phyloP scores from a whole-genome alignment of 768 basidiomycete genomes.

The Mycena rosella region DNA sequence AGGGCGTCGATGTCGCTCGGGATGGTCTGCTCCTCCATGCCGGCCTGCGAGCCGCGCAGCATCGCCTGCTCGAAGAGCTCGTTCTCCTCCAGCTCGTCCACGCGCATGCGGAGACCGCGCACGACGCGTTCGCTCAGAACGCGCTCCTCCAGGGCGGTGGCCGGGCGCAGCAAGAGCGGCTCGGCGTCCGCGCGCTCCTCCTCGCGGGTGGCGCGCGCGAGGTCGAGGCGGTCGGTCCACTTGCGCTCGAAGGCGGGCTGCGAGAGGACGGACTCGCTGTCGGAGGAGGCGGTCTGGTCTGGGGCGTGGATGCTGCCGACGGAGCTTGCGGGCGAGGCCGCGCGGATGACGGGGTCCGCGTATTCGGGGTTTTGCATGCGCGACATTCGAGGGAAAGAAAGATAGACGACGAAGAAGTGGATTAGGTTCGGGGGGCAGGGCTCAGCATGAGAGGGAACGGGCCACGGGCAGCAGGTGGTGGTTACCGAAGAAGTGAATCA shows the following conservation, averaged over 20 bases:
- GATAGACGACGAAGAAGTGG: no score
- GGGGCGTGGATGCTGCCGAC: slow-evolving; percentile 60
- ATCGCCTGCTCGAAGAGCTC: slow-evolving; percentile 63
- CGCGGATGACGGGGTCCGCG: slow-evolving; percentile 60
- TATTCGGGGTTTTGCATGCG: slow-evolving; percentile 52
- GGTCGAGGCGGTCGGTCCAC: slow-evolving; percentile 53
- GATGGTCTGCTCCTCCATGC: slow-evolving; percentile 55
- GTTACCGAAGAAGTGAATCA: no score
- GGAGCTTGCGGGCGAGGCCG: slow-evolving; percentile 66
- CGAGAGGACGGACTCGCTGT: slow-evolving; percentile 55
- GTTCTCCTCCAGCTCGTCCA: slow-evolving; percentile 60
- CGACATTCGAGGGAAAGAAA: slow-evolving; percentile 27
- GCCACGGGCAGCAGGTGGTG: no score
- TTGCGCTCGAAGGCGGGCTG: slow-evolving; percentile 58
- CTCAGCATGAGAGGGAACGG: no score
- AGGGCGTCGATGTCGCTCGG: slow-evolving; percentile 63
- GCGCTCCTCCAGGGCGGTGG: slow-evolving; percentile 48
- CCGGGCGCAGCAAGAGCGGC: slow-evolving; percentile 50
- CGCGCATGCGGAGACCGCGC: slow-evolving; percentile 49
- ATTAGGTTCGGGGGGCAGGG: no score
- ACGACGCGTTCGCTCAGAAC: slow-evolving; percentile 53
- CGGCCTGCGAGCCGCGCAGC: slow-evolving; percentile 61
- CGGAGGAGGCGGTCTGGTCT: slow-evolving; percentile 61
- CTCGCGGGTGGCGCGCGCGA: slow-evolving; percentile 52
- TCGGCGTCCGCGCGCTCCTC: slow-evolving; percentile 57